Evolutionary conservation across 495 filamentous ascomycete genomes (phyloP).

Genomic region (Xylaria curta): DNA sequence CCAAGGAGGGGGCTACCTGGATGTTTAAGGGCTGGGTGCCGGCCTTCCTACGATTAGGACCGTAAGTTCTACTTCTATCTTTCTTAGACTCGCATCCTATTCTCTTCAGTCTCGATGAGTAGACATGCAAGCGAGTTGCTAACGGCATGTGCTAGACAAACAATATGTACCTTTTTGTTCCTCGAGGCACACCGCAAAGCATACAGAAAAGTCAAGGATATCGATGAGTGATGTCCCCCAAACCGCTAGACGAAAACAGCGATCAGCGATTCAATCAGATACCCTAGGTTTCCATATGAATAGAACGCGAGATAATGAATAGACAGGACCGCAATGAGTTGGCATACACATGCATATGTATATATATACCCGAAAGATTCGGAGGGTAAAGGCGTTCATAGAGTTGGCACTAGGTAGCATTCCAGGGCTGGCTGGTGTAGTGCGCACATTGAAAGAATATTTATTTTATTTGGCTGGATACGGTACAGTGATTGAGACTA

Average conservation of each 20-base stretch:
- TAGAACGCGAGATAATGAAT: slow-evolving; percentile 15
- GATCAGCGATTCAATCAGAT: slow-evolving; percentile 8
- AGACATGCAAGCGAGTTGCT: slow-evolving; percentile 6
- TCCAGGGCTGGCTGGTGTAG: not conserved
- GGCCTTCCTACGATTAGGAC: slow-evolving; percentile 88
- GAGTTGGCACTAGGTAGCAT: not conserved
- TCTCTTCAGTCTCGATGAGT: not conserved
- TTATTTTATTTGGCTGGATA: slow-evolving; percentile 5
- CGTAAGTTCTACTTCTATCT: slow-evolving; percentile 47
- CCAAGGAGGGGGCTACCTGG: slow-evolving; percentile 82
- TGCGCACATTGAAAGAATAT: not conserved
- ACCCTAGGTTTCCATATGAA: slow-evolving; percentile 9
- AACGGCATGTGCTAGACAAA: slow-evolving; percentile 61
- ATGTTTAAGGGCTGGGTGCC: slow-evolving; percentile 98
- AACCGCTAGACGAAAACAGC: not conserved
- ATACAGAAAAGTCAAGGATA: slow-evolving; percentile 59
- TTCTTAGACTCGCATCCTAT: not conserved
- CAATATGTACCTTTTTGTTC: slow-evolving; percentile 93
- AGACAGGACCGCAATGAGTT: slow-evolving; percentile 4
- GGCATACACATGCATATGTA: slow-evolving; percentile 2
- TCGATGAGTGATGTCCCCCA: slow-evolving; percentile 44
- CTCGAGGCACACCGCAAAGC: slow-evolving; percentile 87
- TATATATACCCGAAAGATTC: not conserved
- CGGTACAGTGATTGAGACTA: not conserved
- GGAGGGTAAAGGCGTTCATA: slow-evolving; percentile 15